Conservation (phyloP, 805 yeast species). For the Sungouiozyma ichnusensis region DNA sequence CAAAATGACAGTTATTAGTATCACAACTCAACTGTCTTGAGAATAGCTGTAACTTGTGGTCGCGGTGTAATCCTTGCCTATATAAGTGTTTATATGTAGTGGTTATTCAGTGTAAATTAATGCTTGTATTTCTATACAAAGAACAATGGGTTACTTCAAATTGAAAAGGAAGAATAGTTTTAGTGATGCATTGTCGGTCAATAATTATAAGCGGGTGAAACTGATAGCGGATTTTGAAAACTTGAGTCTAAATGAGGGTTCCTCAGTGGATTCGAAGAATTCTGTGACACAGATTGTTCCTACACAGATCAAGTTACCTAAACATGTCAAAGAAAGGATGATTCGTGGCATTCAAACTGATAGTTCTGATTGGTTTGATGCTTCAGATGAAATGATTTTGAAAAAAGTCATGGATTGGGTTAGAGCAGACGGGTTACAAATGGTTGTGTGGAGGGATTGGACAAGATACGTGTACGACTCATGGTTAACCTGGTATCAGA, state of each 20-base stretch:
- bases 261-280: neutral
- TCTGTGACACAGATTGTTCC: constrained; percentile 3
- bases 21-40: too few species aligned
- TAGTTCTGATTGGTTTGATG: neutral
- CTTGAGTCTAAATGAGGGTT: constrained; percentile 14
- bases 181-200: constrained; percentile 14
- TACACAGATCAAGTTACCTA: constrained; percentile 6
- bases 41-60: too few species aligned
- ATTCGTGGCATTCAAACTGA: neutral
- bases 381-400: constrained; percentile 10
- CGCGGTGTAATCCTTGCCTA: neutral
- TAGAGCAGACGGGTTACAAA: constrained; percentile 17
- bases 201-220: constrained; percentile 27
- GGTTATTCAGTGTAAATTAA: too few species aligned
- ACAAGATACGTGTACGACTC: constrained; percentile 10
- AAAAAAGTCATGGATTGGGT: constrained; percentile 19
- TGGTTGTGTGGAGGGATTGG: constrained; percentile 23
- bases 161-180: constrained; percentile 19
- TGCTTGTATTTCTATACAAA: constrained; percentile 3
- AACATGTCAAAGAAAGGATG: constrained; percentile 4
- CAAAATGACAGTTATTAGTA: too few species aligned
- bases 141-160: constrained; percentile 11
- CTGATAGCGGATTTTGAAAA: constrained; percentile 26
- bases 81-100: too few species aligned
- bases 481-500: constrained; percentile 27